Evolutionary conservation across 2,329 filamentous ascomycete genomes (phyloP).

Genomic region (Cercospora citrullina): DNA sequence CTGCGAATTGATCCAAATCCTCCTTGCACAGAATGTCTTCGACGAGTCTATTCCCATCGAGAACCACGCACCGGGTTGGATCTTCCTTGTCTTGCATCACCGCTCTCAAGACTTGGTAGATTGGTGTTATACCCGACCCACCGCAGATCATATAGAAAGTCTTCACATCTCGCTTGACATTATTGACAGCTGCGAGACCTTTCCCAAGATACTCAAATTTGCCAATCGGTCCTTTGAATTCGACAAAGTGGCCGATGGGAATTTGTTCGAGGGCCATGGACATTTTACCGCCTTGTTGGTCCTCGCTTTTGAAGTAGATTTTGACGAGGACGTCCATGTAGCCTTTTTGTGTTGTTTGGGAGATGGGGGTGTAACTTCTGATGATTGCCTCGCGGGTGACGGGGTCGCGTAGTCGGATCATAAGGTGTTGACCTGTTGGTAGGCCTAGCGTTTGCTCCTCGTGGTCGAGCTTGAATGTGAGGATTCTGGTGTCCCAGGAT

Average conservation of each 20-base stretch:
- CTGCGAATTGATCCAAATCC: slow-evolving; percentile 67
- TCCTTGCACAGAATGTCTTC: slow-evolving; percentile 79
- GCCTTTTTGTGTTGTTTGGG: slow-evolving; percentile 61
- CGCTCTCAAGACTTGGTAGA: slow-evolving; percentile 78
- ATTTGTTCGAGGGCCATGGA: slow-evolving; percentile 74
- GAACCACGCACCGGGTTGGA: slow-evolving; percentile 66
- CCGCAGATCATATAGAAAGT: slow-evolving; percentile 84
- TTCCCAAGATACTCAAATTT: slow-evolving; percentile 76
- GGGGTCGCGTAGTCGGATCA: slow-evolving; percentile 76
- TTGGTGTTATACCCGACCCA: slow-evolving; percentile 88
- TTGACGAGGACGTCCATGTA: slow-evolving; percentile 77
- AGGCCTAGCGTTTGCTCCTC: slow-evolving; percentile 69
- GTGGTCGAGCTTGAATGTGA: slow-evolving; percentile 77
- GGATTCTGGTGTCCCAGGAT: slow-evolving; percentile 77
- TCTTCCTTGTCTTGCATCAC: slow-evolving; percentile 67
- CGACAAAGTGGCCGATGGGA: slow-evolving; percentile 69
- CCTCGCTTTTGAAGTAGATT: slow-evolving; percentile 66
- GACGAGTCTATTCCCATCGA: slow-evolving; percentile 75
- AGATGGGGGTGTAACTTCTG: slow-evolving; percentile 83
- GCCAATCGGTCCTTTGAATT: slow-evolving; percentile 86
- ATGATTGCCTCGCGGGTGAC: slow-evolving; percentile 72
- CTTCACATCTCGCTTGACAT: slow-evolving; percentile 57
- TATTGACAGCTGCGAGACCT: slow-evolving; percentile 64
- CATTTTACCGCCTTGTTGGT: slow-evolving; percentile 71
- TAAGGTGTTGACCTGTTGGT: slow-evolving; percentile 81